Evolutionary conservation across 2,329 filamentous ascomycete genomes (phyloP).

Genomic region (Leptographium lundbergii): DNA sequence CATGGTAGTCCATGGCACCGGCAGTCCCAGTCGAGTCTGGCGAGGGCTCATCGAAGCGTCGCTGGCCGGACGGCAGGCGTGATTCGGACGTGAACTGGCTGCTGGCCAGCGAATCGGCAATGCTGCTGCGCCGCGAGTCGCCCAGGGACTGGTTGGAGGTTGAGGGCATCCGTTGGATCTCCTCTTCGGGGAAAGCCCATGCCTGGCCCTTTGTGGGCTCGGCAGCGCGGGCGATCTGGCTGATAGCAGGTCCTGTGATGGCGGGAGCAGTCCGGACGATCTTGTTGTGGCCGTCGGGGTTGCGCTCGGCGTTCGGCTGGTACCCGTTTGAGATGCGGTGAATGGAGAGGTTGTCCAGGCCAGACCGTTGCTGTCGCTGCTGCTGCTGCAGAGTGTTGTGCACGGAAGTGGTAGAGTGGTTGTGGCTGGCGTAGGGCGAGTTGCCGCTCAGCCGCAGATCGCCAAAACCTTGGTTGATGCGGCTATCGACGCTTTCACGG

Average conservation of each 20-base stretch:
- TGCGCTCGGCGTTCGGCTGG: constrained; percentile 45
- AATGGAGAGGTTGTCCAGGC: constrained; percentile 37
- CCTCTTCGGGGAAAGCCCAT: constrained; percentile 71
- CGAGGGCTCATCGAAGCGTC: constrained; percentile 56
- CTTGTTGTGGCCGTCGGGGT: constrained; percentile 37
- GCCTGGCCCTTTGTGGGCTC: constrained; percentile 73
- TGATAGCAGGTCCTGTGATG: constrained; percentile 58
- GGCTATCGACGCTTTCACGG: constrained; percentile 68
- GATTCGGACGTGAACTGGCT: constrained; percentile 70
- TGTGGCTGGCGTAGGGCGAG: constrained; percentile 64
- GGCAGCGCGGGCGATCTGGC: constrained; percentile 55
- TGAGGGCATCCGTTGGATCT: constrained; percentile 39
- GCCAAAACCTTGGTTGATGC: constrained; percentile 59
- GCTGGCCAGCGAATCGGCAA: constrained; percentile 65
- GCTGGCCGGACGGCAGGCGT: constrained; percentile 56
- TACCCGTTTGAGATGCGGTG: constrained; percentile 54
- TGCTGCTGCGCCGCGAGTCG: constrained; percentile 61
- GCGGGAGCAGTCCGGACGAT: constrained; percentile 56
- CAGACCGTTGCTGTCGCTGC: constrained; percentile 46
- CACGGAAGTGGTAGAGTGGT: constrained; percentile 63
- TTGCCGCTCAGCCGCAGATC: constrained; percentile 56
- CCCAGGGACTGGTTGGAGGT: constrained; percentile 36
- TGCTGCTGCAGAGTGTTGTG: constrained; percentile 57
- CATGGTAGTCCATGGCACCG: constrained; percentile 27
- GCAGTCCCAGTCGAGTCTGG: constrained; percentile 59